Base-by-base conservation (phyloP, 1,139 yeast genomes). In the Zygoascus meyerae region DNA sequence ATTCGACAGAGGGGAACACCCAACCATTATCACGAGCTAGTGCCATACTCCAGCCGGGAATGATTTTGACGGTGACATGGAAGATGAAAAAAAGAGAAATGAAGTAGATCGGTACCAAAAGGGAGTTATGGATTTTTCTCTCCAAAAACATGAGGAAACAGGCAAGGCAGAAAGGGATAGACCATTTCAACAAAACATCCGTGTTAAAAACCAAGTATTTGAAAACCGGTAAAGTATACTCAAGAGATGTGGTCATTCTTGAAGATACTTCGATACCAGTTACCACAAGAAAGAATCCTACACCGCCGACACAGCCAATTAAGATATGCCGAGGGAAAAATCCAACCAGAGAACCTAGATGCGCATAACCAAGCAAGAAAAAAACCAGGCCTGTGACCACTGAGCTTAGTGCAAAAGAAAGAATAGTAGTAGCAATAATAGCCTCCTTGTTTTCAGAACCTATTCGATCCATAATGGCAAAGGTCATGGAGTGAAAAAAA, bases 221-320 rank as follows among this genome's bases (percentile, higher is more conserved):
- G 46, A 86, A 66, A 8, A 87, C 83, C 1, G 68, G 75, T 58
- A 70, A 62, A 49, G 79, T 76, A 62, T 86, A 89, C 45, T 72
- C 75, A 42, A 90, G 66, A 5, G 86, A 82, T 7, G 94, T 92
- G 47, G 78, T 82, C 35, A 86, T 67, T 50, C 95, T 73, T 0
- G 96, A 82, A 9, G 89, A 77, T 0, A 92, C 96, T 61, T 90
- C 97, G 31, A 92, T 68, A 2, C 96, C 98, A 0, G 98, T 92
- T 1, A 86, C 83, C 2, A 90, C 70, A 53, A 92, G 72, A 65
- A 92, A 92, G 68, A 86, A 90, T 1, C 98, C 98, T 42, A 92
- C 98, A 58, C 98, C 98, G 40, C 98, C 98, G 58, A 92, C 90
- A 64, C 97, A 92, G 1, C 98, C 98, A 26, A 92, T 95, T 37